Conservation (phyloP, 768 basidiomycete species). For the Galerina sulciceps region DNA sequence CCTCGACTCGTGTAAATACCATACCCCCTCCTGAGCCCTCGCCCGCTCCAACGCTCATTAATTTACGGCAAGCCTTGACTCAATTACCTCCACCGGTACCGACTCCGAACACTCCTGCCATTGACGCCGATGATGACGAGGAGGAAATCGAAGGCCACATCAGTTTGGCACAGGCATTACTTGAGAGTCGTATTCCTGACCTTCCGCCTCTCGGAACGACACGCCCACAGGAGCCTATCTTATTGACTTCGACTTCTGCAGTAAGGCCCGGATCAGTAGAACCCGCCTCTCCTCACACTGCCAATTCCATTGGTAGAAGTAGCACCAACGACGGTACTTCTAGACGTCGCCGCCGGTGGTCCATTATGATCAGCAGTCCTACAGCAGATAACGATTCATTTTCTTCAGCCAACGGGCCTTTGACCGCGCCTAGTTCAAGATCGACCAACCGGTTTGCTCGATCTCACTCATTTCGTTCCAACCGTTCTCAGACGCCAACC, state of each 20-base stretch:
- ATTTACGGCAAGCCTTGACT: constrained; percentile 65
- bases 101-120: constrained; percentile 29
- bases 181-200: constrained; percentile 80
- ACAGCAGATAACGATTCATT: constrained; percentile 20
- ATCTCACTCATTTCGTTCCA: constrained; percentile 46
- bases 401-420: constrained; percentile 27
- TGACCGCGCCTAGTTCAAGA: constrained; percentile 28
- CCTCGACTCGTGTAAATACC: constrained; percentile 39
- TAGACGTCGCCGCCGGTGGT: constrained; percentile 72
- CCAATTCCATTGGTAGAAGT: constrained; percentile 33
- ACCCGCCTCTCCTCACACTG: constrained; percentile 49
- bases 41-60: constrained; percentile 65
- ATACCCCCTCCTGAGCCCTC: constrained; percentile 54
- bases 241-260: constrained; percentile 49
- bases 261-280: constrained; percentile 45
- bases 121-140: constrained; percentile 63
- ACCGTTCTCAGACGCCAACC: constrained; percentile 31
- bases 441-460: constrained; percentile 34
- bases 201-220: constrained; percentile 72
- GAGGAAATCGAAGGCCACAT: constrained; percentile 68
- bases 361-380: constrained; percentile 37
- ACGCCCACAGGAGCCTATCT: constrained; percentile 69
- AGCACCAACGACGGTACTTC: constrained; percentile 30
- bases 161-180: constrained; percentile 70
- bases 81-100: constrained; percentile 42